Conservation (phyloP, 257 asterid species). For the Capsicum chinense region DNA sequence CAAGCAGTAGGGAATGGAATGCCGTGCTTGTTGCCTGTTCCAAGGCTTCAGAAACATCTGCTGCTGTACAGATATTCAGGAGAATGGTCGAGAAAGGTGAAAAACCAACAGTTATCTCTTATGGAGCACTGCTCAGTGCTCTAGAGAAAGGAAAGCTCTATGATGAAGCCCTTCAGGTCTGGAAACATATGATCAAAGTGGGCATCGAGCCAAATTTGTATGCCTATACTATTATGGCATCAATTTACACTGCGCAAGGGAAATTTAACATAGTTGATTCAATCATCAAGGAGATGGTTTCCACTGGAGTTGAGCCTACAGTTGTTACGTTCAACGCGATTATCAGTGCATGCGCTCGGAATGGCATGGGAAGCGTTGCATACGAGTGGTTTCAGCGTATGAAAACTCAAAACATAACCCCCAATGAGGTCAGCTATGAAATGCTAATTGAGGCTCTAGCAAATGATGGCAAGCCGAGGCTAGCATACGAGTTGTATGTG, state of each 20-base stretch:
- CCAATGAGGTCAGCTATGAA: conserved; percentile 83
- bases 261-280: conserved; percentile 63
- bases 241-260: conserved; percentile 68
- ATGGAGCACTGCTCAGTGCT: conserved; percentile 93
- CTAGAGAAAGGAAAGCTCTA: conserved; percentile 92
- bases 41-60: conserved; percentile 81
- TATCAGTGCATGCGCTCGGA: conserved; percentile 69
- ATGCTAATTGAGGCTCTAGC: conserved; percentile 75
- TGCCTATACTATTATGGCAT: conserved; percentile 92
- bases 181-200: conserved; percentile 84
- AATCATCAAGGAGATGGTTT: conserved; percentile 64
- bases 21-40: conserved; percentile 92
- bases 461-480: conserved; percentile 82
- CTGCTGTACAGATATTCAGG: conserved; percentile 79
- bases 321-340: conserved; percentile 92
- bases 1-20: conserved; percentile 85
- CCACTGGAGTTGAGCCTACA: conserved; percentile 64
- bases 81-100: conserved; percentile 92
- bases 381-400: conserved; percentile 83
- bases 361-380: conserved; percentile 53
- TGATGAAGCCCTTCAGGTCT: conserved; percentile 78
- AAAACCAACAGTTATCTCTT: conserved; percentile 79
- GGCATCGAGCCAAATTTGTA: conserved; percentile 75
- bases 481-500: conserved; percentile 73
- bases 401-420: conserved; percentile 55